Percentiles rank a stretch among this genome's conserved stretches.
Conservation (phyloP, 306 rosid genomes). For the Casuarina equisetifolia region DNA sequence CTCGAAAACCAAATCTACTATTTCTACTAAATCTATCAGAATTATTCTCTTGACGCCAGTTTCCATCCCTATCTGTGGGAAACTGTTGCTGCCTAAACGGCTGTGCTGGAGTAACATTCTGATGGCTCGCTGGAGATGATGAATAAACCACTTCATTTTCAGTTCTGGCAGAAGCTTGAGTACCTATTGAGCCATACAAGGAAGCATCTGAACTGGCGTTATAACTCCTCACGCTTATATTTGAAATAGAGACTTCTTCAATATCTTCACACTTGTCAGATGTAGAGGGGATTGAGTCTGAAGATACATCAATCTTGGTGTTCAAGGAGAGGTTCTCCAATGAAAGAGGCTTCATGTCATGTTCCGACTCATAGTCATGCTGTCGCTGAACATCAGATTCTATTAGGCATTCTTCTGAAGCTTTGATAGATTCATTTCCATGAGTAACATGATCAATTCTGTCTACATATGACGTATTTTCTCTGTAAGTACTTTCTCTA, state of each 20-base stretch:
- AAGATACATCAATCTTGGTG: slow-evolving; percentile 30
- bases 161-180: slow-evolving; percentile 44
- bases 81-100: slow-evolving; percentile 35
- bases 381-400: slow-evolving; percentile 37
- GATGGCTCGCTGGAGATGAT: slow-evolving; percentile 40
- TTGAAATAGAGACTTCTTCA: slow-evolving; percentile 42
- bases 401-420: slow-evolving; percentile 39
- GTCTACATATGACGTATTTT: slow-evolving; percentile 34
- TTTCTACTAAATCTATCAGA: slow-evolving; percentile 49
- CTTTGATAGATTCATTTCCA: slow-evolving; percentile 39
- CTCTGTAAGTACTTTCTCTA: slow-evolving; percentile 28
- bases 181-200: slow-evolving; percentile 30
- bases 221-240: slow-evolving; percentile 29
- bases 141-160: slow-evolving; percentile 39
- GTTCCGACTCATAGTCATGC: slow-evolving; percentile 13
- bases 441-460: slow-evolving; percentile 33
- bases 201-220: slow-evolving; percentile 33
- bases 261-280: slow-evolving; percentile 34
- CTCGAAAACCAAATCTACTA: slow-evolving; percentile 39
- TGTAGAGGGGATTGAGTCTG: slow-evolving; percentile 30
- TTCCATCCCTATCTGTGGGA: slow-evolving; percentile 40
- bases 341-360: slow-evolving; percentile 44
- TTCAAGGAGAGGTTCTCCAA: slow-evolving; percentile 38
- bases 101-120: slow-evolving; percentile 32
- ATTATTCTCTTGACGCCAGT: slow-evolving; percentile 43